Evolutionary conservation across 805 yeast genomes (phyloP), one percentile per base, ranked within the genome.

Genomic region (Candida peoriensis): DNA sequence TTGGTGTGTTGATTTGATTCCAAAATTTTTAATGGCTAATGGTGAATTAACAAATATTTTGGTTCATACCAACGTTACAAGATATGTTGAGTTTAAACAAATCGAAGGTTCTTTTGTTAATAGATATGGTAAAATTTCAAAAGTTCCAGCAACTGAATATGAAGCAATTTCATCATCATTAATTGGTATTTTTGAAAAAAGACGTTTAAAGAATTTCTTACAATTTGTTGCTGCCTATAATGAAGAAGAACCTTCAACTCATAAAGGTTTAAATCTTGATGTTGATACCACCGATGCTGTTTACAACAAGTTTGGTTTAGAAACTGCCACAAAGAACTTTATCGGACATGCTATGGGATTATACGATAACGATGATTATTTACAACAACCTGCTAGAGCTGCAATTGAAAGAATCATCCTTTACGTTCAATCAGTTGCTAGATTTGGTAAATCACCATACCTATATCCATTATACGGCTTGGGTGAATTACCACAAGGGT

Each of bases 271-370:
- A 27, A 81, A 90, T 57, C 71, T 93, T 47, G 97, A 90, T 61
- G 73, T 69, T 43, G 82, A 81, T 59, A 84, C 96, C 33, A 90
- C 89, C 90, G 86, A 85, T 46, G 95, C 87, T 50, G 81, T 93
- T 24, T 93, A 83, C 61, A 73, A 75, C 54, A 81, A 90, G 58
- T 93, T 79, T 54, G 96, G 97, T 6, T 74, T 93, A 36, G 96
- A 93, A 52, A 74, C 76, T 37, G 96, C 96, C 24, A 89, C 97
- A 15, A 82, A 86, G 56, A 97, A 93, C 60, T 93, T 93, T 54
- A 85, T 93, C 46, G 98, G 98, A 30, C 98, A 93, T 60, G 93
- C 98, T 4, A 93, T 93, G 98, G 98, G 97, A 12, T 72, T 93
- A 41, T 89, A 95, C 81, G 74, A 93, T 15, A 89, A 86, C 52